These are phyloP conservation scores for Myriosclerotinia scirpicola DNA, from an alignment of 2,329 filamentous ascomycete species.

Conservation along the genomic window DNA sequence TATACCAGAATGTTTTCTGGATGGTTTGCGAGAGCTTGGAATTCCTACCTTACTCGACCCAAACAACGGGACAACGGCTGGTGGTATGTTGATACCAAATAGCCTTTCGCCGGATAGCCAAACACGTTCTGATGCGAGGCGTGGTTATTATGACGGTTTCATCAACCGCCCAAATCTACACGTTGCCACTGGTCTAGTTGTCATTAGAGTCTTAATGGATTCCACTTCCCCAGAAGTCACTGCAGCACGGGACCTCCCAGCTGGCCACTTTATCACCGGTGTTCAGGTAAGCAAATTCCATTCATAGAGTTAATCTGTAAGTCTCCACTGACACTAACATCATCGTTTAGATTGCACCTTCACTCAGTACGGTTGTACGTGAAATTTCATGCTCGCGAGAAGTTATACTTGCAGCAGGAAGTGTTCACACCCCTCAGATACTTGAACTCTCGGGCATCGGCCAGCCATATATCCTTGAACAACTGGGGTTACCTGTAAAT, in stretches of 20 bases:
- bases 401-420: constrained; percentile 53
- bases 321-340: constrained; percentile 10
- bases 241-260: constrained; percentile 21
- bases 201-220: constrained; percentile 42
- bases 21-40: constrained; percentile 43
- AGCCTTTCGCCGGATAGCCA: constrained; percentile 45
- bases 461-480: constrained; percentile 45
- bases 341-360: constrained; percentile 29
- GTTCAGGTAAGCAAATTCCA: constrained; percentile 42
- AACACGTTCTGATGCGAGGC: constrained; percentile 45
- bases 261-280: constrained; percentile 37
- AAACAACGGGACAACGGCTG: constrained; percentile 43
- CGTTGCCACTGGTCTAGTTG: constrained; percentile 44
- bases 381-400: constrained; percentile 48
- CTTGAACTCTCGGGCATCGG: constrained; percentile 55
- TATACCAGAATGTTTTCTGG: constrained; percentile 43
- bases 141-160: constrained; percentile 45
- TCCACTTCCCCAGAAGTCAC: constrained; percentile 14
- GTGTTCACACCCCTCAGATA: constrained; percentile 53
- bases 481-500: constrained; percentile 46
- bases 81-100: constrained; percentile 43
- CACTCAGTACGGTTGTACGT: constrained; percentile 28
- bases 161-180: constrained; percentile 44
- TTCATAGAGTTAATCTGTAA: not conserved
- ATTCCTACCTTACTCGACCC: constrained; percentile 42